These are phyloP conservation scores for Bacidia rubella DNA, from an alignment of 495 filamentous ascomycete genomes.

Conservation along the genomic window DNA sequence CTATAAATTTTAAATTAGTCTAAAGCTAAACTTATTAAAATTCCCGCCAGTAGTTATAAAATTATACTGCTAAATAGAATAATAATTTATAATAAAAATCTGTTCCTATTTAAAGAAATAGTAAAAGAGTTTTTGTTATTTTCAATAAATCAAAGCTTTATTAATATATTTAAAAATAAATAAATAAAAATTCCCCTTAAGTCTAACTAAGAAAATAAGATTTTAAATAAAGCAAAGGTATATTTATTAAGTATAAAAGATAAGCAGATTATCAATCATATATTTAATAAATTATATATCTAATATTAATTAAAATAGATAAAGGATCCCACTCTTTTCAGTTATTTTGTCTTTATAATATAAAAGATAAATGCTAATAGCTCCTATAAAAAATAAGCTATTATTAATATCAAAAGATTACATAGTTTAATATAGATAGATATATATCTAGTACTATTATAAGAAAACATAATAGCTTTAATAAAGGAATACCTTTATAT, in stretches of 20 bases:
- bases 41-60: too few species aligned
- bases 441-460: background rate
- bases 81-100: background rate
- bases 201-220: background rate
- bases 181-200: background rate
- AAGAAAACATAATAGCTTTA: background rate
- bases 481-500: background rate
- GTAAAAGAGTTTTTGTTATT: background rate
- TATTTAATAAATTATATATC: background rate
- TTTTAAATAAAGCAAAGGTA: background rate
- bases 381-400: background rate
- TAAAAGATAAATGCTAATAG: background rate
- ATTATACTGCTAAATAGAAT: background rate
- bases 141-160: background rate
- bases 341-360: conserved; percentile 2
- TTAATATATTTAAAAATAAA: background rate
- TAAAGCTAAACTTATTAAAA: background rate
- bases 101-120: background rate
- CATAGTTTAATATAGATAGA: background rate
- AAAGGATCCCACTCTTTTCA: background rate
- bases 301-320: background rate
- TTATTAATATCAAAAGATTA: background rate
- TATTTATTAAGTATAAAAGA: background rate
- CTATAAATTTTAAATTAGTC: too few species aligned
- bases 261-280: background rate